These are phyloP conservation scores for Solanum ossicruentum DNA, from an alignment of 257 asterid species.

Conservation along the genomic window DNA sequence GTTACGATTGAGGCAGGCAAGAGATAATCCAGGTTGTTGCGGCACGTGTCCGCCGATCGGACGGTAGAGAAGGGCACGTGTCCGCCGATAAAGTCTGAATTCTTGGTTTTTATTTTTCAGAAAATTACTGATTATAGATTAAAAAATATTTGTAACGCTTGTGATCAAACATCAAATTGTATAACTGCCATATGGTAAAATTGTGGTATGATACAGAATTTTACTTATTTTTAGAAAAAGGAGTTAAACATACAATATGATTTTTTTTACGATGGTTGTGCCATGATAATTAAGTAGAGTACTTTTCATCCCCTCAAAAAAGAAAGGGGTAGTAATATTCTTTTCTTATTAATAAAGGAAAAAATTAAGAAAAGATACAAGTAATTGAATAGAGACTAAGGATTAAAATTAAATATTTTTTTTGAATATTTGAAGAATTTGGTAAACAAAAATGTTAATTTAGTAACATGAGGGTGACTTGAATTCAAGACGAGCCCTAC, in stretches of 20 bases:
- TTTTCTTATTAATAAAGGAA: neutral
- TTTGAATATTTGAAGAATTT: neutral
- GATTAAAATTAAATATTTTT: neutral
- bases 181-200: neutral
- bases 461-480: too few species aligned
- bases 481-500: too few species aligned
- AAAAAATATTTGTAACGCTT: neutral
- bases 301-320: too few species aligned
- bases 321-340: neutral
- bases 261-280: neutral
- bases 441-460: too few species aligned
- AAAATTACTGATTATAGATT: neutral
- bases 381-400: neutral
- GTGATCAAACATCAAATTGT: neutral
- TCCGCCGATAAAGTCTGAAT: neutral
- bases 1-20: neutral
- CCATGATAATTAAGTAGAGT: neutral
- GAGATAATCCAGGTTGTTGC: conserved; percentile 15
- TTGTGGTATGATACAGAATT: neutral
- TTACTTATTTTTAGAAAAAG: neutral
- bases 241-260: neutral
- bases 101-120: neutral
- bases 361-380: neutral
- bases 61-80: conserved; percentile 10
- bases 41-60: conserved; percentile 19